Base-by-base conservation (phyloP, 2,329 filamentous ascomycete species). In the Paraphoma sp. region DNA sequence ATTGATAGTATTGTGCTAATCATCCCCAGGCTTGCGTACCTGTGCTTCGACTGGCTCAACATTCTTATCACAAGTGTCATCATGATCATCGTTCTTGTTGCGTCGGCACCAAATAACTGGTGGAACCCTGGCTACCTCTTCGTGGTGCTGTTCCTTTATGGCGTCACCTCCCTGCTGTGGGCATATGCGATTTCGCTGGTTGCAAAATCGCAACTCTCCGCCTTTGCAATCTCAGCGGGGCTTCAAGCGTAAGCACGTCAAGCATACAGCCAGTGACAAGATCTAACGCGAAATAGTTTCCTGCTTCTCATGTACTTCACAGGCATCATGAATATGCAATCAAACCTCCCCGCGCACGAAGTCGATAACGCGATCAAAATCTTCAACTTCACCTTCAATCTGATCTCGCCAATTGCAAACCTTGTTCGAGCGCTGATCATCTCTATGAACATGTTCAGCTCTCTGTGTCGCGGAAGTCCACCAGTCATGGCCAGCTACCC, bases 101-200 rank as follows among this genome's bases (percentile, higher is more conserved):
- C 83, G 1, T 84, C 82, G 1, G 58, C 63, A 4, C 51, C 53
- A 0, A 71, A 82, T 49, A 82, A 89, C 8, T 95, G 91, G 89
- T 96, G 90, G 68, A 83, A 89, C 60, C 80, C 92, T 6, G 89
- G 86, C 23, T 95, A 94, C 69, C 79, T 97, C 9, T 95, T 94
- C 71, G 74, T 93, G 14, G 83, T 95, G 33, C 85, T 96, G 56
- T 84, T 90, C 56, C 82, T 96, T 0, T 96, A 93, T 70, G 92
- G 92, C 0, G 76, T 96, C 6, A 86, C 90, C 0, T 89, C 92
- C 0, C 89, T 86, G 2, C 78, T 96, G 2, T 79, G 92, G 47
- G 85, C 89, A 1, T 97, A 96, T 73, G 80, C 93, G 40, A 82
- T 96, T 33, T 95, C 92, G 0, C 83, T 96, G 0, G 90, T 92